phyloP scores from a whole-genome alignment of 495 filamentous ascomycete species.

The Extremus antarcticus region DNA sequence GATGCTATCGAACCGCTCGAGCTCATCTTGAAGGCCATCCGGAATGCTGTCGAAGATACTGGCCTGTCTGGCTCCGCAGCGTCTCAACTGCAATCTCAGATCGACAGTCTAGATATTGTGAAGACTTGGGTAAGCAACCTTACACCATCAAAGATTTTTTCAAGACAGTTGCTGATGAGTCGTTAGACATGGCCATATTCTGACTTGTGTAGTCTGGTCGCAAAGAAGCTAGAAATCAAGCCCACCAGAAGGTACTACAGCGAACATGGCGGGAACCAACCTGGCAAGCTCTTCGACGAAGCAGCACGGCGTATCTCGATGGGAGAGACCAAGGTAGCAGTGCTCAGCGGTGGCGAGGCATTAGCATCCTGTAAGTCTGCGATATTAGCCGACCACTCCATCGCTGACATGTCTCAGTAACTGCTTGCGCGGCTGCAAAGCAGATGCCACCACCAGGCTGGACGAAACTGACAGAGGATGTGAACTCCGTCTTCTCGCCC shows the following conservation, averaged over 20 bases:
- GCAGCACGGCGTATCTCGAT: constrained; percentile 40
- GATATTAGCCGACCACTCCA: neutral
- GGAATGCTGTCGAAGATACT: constrained; percentile 36
- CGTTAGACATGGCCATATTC: constrained; percentile 41
- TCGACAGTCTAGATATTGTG: constrained; percentile 46
- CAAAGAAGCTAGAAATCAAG: constrained; percentile 31
- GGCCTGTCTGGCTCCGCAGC: constrained; percentile 9
- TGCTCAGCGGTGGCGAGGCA: constrained; percentile 48
- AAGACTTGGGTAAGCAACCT: constrained; percentile 35
- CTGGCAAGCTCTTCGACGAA: constrained; percentile 44
- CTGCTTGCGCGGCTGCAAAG: constrained; percentile 25
- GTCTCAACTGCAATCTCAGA: constrained; percentile 31
- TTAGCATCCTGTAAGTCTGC: constrained; percentile 39
- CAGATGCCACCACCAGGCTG: constrained; percentile 39
- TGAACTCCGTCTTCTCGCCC: constrained; percentile 30
- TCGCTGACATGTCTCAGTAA: constrained; percentile 17
- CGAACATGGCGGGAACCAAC: constrained; percentile 45
- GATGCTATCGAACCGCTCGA: constrained; percentile 44
- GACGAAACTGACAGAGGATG: constrained; percentile 31
- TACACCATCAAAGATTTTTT: too few species aligned
- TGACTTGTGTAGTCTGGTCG: constrained; percentile 39
- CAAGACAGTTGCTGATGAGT: neutral
- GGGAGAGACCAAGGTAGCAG: constrained; percentile 38
- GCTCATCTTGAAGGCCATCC: constrained; percentile 42
- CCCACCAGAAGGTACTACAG: constrained; percentile 34